A percentile compares a stretch with the other conserved stretches of the same genome.
phyloP scores from a whole-genome alignment of 371 early-diverging fungal species.

The Mucor lusitanicus region DNA sequence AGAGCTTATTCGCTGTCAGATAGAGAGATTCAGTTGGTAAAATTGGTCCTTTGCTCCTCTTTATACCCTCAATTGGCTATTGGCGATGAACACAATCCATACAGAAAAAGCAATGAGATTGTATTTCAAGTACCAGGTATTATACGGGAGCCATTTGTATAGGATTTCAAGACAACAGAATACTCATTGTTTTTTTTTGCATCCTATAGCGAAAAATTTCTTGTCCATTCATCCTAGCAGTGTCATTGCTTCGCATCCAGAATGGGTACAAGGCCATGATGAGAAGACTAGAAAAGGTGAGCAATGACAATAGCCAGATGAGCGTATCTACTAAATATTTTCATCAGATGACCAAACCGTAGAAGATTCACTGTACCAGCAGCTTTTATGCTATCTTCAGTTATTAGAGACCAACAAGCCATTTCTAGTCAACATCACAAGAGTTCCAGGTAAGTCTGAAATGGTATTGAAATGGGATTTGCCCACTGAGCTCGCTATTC shows the following conservation, averaged over 20 bases:
- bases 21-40: conserved; percentile 52
- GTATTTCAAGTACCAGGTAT: conserved; percentile 54
- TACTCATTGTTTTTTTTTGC: no score
- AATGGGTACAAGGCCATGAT: conserved; percentile 55
- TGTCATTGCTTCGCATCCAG: conserved; percentile 58
- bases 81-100: conserved; percentile 64
- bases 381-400: conserved; percentile 63
- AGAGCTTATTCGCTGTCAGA: conserved; percentile 41
- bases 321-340: background rate
- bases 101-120: conserved; percentile 58
- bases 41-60: conserved; percentile 63
- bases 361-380: conserved; percentile 42
- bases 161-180: no score
- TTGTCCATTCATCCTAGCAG: conserved; percentile 67
- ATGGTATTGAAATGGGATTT: background rate
- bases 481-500: conserved; percentile 3
- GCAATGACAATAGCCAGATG: background rate
- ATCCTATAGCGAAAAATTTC: conserved; percentile 48
- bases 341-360: conserved; percentile 41
- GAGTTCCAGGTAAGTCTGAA: conserved; percentile 49
- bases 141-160: background rate
- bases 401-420: conserved; percentile 70
- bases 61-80: conserved; percentile 71
- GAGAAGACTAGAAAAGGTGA: conserved; percentile 45
- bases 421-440: conserved; percentile 61